Evolutionary conservation across 2,329 filamentous ascomycete species (phyloP).

Genomic region (Fusarium albosuccineum): DNA sequence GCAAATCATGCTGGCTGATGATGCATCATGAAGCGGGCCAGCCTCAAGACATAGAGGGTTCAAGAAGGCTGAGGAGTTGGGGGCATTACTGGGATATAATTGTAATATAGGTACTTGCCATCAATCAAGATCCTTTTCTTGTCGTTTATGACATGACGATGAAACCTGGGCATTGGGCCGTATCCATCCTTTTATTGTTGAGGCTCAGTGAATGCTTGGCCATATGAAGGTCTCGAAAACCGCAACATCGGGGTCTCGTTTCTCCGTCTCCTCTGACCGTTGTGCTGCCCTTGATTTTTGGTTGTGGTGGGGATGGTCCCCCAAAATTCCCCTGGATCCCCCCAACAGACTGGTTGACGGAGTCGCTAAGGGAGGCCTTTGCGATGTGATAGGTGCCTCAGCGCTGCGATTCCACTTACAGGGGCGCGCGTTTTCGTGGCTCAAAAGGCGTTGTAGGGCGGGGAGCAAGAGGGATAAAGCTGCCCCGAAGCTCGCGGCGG

Average conservation of each 20-base stretch:
- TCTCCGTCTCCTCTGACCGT: slow-evolving; percentile 29
- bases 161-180: not conserved
- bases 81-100: slow-evolving; percentile 46
- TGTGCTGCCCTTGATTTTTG: slow-evolving; percentile 20
- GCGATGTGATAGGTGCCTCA: slow-evolving; percentile 33
- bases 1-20: slow-evolving; percentile 31
- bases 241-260: slow-evolving; percentile 27
- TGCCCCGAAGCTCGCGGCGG: slow-evolving; percentile 48
- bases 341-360: slow-evolving; percentile 45
- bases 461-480: slow-evolving; percentile 46
- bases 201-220: not conserved
- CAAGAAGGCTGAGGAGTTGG: slow-evolving; percentile 36
- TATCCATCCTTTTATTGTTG: not conserved
- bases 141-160: slow-evolving; percentile 12
- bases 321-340: slow-evolving; percentile 41
- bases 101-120: slow-evolving; percentile 44
- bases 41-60: slow-evolving; percentile 31
- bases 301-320: slow-evolving; percentile 40
- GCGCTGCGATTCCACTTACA: slow-evolving; percentile 27
- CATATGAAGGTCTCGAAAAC: not conserved
- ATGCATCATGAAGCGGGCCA: slow-evolving; percentile 39
- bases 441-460: slow-evolving; percentile 31
- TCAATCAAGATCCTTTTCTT: slow-evolving; percentile 22
- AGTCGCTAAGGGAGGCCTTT: slow-evolving; percentile 26
- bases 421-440: slow-evolving; percentile 24